Base-by-base conservation (phyloP, 495 filamentous ascomycete genomes). In the Aspergillus leporis region DNA sequence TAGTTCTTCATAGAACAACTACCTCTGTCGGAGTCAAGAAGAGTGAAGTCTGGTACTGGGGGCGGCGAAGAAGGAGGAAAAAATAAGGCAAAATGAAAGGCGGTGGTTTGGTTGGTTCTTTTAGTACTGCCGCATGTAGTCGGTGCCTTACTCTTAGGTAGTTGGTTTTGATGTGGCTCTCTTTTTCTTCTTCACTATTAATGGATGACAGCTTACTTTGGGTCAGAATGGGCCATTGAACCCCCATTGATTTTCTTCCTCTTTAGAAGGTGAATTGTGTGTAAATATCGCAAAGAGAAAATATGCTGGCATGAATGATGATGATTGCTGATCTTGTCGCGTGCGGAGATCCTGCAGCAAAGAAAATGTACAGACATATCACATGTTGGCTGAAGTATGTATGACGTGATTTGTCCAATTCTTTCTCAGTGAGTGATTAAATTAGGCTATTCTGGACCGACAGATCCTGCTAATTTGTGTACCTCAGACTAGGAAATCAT, bases 31-130 rank as follows among this genome's bases (percentile, higher is more conserved):
- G 38, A 41, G 1, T 23, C 19, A n/a, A 47, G 18, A 23, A 23
- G 9, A 47, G 43, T 47, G 43, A 47, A 47, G 43, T 47, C 23
- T 47, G 3, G 43, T 23, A 52, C 49, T 58, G 60, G 38, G 54
- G 56, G 57, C 55, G 61, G 57, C 51, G 45, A 53, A 47, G 25
- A 47, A 28, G 23, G 32, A 32, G n/a, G n/a, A 46, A 59, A 32
- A 45, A 55, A 41, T 28, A 55, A 31, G 34, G 31, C n/a, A 23
- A 38, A 53, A 12, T 4, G 43, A 47, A 47, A 47, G 43, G 43
- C 43, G 43, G 43, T 47, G 43, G 23, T 47, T n/a, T 22, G 19
- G 43, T 47, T 47, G 43, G 43, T 47, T 5, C 16, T 16, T 23
- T 43, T 47, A 47, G 43, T 47, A 16, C 23, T 47, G 21, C 43